These are phyloP conservation scores for Linum tenue DNA, from an alignment of 345 rosid genomes.

Conservation along the genomic window DNA sequence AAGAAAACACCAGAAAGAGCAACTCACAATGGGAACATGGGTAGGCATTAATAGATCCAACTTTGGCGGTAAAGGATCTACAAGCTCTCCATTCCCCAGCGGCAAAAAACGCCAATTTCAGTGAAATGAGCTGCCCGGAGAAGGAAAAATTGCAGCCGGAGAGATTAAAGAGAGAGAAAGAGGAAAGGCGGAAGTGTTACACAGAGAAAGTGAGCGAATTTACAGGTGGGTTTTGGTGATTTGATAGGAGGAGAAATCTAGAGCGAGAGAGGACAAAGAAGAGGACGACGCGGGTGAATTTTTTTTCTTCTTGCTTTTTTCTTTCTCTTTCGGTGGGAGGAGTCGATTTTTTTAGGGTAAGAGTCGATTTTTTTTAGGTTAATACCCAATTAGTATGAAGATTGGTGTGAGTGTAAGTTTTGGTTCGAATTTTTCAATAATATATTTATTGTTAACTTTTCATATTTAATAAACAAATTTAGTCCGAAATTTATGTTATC, in stretches of 20 bases:
- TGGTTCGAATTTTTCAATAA: too few species aligned
- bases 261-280: constrained; percentile 9
- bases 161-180: constrained; percentile 8
- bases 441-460: too few species aligned
- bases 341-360: too few species aligned
- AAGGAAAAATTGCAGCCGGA: background rate
- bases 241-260: constrained; percentile 23
- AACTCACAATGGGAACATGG: constrained; percentile 25
- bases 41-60: constrained; percentile 28
- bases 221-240: constrained; percentile 9
- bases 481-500: too few species aligned
- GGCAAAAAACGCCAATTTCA: background rate
- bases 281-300: too few species aligned
- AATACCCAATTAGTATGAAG: too few species aligned
- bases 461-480: too few species aligned
- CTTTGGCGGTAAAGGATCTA: constrained; percentile 4
- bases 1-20: background rate
- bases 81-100: background rate
- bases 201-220: background rate
- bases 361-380: too few species aligned
- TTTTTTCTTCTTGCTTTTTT: too few species aligned
- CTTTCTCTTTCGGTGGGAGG: too few species aligned
- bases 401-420: too few species aligned
- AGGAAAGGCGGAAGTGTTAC: background rate
- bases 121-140: background rate